A percentile compares a stretch with the other conserved stretches of the same genome.
Conservation (phyloP, 495 filamentous ascomycete species). For the Neurospora intermedia region DNA sequence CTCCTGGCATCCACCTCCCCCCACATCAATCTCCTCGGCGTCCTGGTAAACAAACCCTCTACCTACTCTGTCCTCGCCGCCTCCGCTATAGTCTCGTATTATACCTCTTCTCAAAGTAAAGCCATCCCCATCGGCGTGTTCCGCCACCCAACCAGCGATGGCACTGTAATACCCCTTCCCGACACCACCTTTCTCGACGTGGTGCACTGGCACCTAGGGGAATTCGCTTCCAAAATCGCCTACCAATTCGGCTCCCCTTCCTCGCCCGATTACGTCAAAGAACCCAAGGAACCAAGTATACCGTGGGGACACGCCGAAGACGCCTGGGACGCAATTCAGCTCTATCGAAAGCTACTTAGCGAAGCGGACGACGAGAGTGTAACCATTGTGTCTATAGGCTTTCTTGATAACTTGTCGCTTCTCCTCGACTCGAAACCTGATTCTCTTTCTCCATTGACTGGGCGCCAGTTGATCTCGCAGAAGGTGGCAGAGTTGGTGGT, state of each 20-base stretch:
- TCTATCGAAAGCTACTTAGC: slow-evolving; percentile 33
- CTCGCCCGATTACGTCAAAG: slow-evolving; percentile 4
- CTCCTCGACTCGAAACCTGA: slow-evolving; percentile 31
- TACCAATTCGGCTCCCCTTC: not conserved
- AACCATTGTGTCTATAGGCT: slow-evolving; percentile 35
- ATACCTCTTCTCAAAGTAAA: slow-evolving; percentile 11
- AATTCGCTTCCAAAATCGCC: slow-evolving; percentile 7
- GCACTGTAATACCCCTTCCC: slow-evolving; percentile 12
- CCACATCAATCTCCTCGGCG: slow-evolving; percentile 25
- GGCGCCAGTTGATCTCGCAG: slow-evolving; percentile 23
- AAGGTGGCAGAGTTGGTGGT: slow-evolving; percentile 37
- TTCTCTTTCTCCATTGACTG: slow-evolving; percentile 19
- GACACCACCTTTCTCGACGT: slow-evolving; percentile 34
- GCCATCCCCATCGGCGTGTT: slow-evolving; percentile 28
- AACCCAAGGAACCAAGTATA: slow-evolving; percentile 22
- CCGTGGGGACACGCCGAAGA: slow-evolving; percentile 27
- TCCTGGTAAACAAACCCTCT: slow-evolving; percentile 35
- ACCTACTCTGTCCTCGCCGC: slow-evolving; percentile 31
- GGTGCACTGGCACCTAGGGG: slow-evolving; percentile 20
- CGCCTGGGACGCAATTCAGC: slow-evolving; percentile 20
- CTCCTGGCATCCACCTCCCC: slow-evolving; percentile 25
- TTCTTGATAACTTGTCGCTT: slow-evolving; percentile 31
- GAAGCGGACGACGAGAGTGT: slow-evolving; percentile 26
- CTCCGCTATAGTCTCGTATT: slow-evolving; percentile 33
- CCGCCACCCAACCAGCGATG: slow-evolving; percentile 1